Evolutionary conservation across 2,329 filamentous ascomycete species (phyloP).

Genomic region (Davidsoniella eucalypti): DNA sequence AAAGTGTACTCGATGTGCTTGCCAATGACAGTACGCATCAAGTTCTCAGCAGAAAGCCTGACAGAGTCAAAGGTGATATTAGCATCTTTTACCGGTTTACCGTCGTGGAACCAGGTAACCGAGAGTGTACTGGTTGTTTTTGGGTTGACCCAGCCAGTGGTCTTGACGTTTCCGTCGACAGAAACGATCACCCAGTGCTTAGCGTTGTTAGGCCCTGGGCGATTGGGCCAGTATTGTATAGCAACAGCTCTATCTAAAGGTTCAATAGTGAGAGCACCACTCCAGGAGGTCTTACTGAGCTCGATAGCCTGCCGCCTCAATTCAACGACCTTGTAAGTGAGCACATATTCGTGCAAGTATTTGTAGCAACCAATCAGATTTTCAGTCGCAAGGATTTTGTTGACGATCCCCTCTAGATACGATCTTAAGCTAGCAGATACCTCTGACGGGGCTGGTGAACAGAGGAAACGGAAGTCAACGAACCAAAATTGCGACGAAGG

Average conservation of each 20-base stretch:
- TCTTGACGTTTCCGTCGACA: slow-evolving; percentile 47
- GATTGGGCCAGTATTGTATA: slow-evolving; percentile 77
- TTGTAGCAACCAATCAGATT: slow-evolving; percentile 70
- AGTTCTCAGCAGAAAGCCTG: slow-evolving; percentile 53
- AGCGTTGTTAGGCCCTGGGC: slow-evolving; percentile 31
- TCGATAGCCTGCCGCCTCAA: slow-evolving; percentile 61
- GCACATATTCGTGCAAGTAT: slow-evolving; percentile 69
- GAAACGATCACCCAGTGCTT: slow-evolving; percentile 91
- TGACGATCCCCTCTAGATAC: slow-evolving; percentile 54
- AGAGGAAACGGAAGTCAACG: slow-evolving; percentile 76
- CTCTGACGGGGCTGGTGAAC: slow-evolving; percentile 47
- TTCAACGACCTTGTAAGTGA: slow-evolving; percentile 81
- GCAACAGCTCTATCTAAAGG: slow-evolving; percentile 65
- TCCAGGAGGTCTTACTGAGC: slow-evolving; percentile 57
- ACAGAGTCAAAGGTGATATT: slow-evolving; percentile 50
- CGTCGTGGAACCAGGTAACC: slow-evolving; percentile 72
- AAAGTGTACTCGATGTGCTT: slow-evolving; percentile 60
- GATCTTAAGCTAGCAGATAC: slow-evolving; percentile 47
- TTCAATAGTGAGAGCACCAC: slow-evolving; percentile 60
- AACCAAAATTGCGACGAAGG: slow-evolving; percentile 78
- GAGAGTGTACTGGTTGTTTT: slow-evolving; percentile 38
- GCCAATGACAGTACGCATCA: slow-evolving; percentile 60
- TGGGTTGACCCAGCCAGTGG: slow-evolving; percentile 23
- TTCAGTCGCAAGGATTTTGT: slow-evolving; percentile 50
- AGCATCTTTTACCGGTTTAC: slow-evolving; percentile 54